A percentile compares a stretch with the other conserved stretches of the same genome.
phyloP scores from a whole-genome alignment of 2,329 filamentous ascomycete genomes.

The Alternaria sp. region DNA sequence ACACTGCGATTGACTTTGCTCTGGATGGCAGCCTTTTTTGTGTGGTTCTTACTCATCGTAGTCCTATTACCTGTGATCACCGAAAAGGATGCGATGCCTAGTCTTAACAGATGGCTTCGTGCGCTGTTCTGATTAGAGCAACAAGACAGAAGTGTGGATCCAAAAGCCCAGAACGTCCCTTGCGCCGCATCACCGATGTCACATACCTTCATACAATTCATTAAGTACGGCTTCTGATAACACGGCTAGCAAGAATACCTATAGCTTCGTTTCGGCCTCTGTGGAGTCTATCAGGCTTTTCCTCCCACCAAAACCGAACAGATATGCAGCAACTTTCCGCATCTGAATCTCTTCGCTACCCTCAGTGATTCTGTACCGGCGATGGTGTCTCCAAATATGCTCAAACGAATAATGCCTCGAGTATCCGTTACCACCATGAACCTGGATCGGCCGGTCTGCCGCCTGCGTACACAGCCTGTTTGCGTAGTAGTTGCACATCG shows the following conservation, averaged over 20 bases:
- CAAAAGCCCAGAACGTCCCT: too few species aligned
- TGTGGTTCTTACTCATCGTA: constrained; percentile 15
- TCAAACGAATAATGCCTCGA: constrained; percentile 68
- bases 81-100: constrained; percentile 18
- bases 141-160: neutral
- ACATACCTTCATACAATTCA: too few species aligned
- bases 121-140: neutral
- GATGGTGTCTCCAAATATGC: constrained; percentile 71
- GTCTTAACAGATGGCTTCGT: constrained; percentile 26
- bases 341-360: constrained; percentile 72
- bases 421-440: constrained; percentile 68
- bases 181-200: too few species aligned
- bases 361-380: constrained; percentile 70
- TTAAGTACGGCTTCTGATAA: neutral
- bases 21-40: constrained; percentile 2
- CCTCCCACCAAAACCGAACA: constrained; percentile 64
- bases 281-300: constrained; percentile 52
- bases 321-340: constrained; percentile 68
- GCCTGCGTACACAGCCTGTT: constrained; percentile 68
- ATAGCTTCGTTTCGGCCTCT: constrained; percentile 44
- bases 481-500: constrained; percentile 73
- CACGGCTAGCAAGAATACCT: constrained; percentile 3
- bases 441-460: constrained; percentile 69
- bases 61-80: constrained; percentile 14
- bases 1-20: constrained; percentile 3